Evolutionary conservation across 2,329 filamentous ascomycete species (phyloP).

Genomic region (Leptosphaerulina australis): DNA sequence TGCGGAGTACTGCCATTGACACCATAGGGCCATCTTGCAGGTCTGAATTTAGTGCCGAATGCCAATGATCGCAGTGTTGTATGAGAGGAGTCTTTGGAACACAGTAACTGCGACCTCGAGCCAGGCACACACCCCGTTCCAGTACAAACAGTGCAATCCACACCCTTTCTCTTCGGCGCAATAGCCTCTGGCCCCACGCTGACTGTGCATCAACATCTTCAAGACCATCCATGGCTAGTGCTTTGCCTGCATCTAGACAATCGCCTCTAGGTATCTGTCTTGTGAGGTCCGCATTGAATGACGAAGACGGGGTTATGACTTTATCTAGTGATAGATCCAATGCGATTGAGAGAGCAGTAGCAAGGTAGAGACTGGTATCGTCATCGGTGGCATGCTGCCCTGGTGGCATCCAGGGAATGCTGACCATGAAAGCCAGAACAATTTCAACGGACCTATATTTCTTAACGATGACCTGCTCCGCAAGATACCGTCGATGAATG

Average conservation of each 20-base stretch:
- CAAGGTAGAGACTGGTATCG: conserved; percentile 73
- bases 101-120: conserved; percentile 70
- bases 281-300: conserved; percentile 54
- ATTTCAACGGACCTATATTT: conserved; percentile 74
- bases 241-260: conserved; percentile 70
- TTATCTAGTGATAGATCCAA: conserved; percentile 74
- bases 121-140: conserved; percentile 74
- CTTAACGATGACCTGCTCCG: conserved; percentile 65
- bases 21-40: conserved; percentile 72
- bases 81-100: conserved; percentile 70
- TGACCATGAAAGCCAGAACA: conserved; percentile 75
- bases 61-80: conserved; percentile 72
- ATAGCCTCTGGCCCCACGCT: conserved; percentile 64
- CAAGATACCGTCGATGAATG: conserved; percentile 67
- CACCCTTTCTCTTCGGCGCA: conserved; percentile 69
- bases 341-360: conserved; percentile 71
- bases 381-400: conserved; percentile 71
- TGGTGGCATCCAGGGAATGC: conserved; percentile 76
- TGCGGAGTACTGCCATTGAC: conserved; percentile 71
- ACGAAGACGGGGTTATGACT: conserved; percentile 63
- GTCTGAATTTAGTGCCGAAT: conserved; percentile 67
- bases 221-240: conserved; percentile 71
- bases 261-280: conserved; percentile 66
- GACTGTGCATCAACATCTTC: conserved; percentile 66
- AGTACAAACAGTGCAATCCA: conserved; percentile 76